phyloP scores from a whole-genome alignment of 345 rosid genomes.

The Eutrema yunnanense region DNA sequence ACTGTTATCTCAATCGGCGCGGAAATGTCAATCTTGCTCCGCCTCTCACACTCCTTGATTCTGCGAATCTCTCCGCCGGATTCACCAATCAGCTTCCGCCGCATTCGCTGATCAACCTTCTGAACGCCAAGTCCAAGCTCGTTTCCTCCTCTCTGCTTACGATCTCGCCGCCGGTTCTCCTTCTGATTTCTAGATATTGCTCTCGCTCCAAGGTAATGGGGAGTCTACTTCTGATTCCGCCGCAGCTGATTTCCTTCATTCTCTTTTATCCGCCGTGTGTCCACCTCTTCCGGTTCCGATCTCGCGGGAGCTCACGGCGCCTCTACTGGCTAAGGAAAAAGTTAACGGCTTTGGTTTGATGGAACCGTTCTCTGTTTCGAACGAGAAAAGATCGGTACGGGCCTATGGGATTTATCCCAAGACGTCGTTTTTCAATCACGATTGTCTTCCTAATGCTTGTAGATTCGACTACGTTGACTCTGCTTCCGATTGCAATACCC shows the following conservation, averaged over 20 bases:
- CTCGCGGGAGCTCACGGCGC: slow-evolving; percentile 45
- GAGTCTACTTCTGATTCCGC: slow-evolving; percentile 25
- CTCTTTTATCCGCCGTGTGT: slow-evolving; percentile 48
- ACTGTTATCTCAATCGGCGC: slow-evolving; percentile 17
- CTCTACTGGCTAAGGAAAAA: slow-evolving; percentile 61
- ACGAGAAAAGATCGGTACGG: slow-evolving; percentile 54
- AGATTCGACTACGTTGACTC: slow-evolving; percentile 76
- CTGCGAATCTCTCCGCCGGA: slow-evolving; percentile 57
- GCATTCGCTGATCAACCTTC: slow-evolving; percentile 33
- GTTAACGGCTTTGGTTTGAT: slow-evolving; percentile 80
- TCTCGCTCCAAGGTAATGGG: slow-evolving; percentile 56
- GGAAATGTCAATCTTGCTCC: slow-evolving; percentile 43
- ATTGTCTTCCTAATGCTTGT: slow-evolving; percentile 97
- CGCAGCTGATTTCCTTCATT: slow-evolving; percentile 45
- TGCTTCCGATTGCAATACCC: slow-evolving; percentile 38
- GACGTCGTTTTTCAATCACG: slow-evolving; percentile 81
- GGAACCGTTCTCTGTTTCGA: slow-evolving; percentile 48
- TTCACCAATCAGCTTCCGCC: slow-evolving; percentile 26
- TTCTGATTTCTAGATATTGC: slow-evolving; percentile 43
- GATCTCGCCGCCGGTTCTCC: slow-evolving; percentile 61
- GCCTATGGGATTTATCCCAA: slow-evolving; percentile 74
- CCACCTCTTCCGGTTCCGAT: slow-evolving; percentile 38
- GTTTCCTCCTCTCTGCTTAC: slow-evolving; percentile 62
- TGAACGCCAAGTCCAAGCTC: slow-evolving; percentile 65
- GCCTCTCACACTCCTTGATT: slow-evolving; percentile 60